These are phyloP conservation scores for Xylariaceae sp. DNA, from an alignment of 2,329 filamentous ascomycete genomes.

Conservation along the genomic window DNA sequence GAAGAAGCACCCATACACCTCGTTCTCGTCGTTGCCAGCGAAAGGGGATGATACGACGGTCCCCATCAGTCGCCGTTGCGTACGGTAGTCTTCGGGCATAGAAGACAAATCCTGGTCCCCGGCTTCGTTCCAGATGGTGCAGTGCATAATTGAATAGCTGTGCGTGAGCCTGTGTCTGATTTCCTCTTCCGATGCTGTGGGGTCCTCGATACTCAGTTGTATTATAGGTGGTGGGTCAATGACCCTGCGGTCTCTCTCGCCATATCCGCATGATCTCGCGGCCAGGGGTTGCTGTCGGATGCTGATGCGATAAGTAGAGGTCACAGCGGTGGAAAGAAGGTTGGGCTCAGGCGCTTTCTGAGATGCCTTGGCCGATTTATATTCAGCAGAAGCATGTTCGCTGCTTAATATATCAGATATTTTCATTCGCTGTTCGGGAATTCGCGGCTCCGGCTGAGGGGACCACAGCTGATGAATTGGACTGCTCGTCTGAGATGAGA, in stretches of 20 bases:
- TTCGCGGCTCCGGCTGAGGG: slow-evolving; percentile 23
- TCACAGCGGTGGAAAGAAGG: slow-evolving; percentile 12
- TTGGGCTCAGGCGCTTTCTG: slow-evolving; percentile 23
- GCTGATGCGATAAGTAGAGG: slow-evolving; percentile 41
- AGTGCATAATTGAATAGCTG: slow-evolving; percentile 67
- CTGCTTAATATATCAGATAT: slow-evolving; percentile 30
- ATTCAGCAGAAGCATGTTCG: slow-evolving; percentile 21
- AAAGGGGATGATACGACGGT: slow-evolving; percentile 72
- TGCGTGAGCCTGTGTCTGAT: slow-evolving; percentile 47
- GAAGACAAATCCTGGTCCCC: slow-evolving; percentile 63
- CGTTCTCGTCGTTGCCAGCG: slow-evolving; percentile 67
- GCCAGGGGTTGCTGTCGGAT: slow-evolving; percentile 75
- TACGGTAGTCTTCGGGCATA: slow-evolving; percentile 65
- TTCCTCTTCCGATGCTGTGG: slow-evolving; percentile 50
- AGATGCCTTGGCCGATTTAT: slow-evolving; percentile 21
- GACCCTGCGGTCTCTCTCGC: slow-evolving; percentile 72
- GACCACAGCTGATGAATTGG: slow-evolving; percentile 22
- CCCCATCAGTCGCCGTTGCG: slow-evolving; percentile 73
- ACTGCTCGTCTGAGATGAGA: slow-evolving; percentile 18
- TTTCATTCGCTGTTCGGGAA: slow-evolving; percentile 28
- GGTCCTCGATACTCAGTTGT: slow-evolving; percentile 61
- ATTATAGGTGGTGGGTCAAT: slow-evolving; percentile 82
- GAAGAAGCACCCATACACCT: slow-evolving; percentile 74
- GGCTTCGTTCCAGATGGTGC: slow-evolving; percentile 66
- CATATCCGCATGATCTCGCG: slow-evolving; percentile 75